Evolutionary conservation across 31 red algal genomes (phyloP), one percentile per base, ranked within the genome.

Genomic region (Endocladia muricata): DNA sequence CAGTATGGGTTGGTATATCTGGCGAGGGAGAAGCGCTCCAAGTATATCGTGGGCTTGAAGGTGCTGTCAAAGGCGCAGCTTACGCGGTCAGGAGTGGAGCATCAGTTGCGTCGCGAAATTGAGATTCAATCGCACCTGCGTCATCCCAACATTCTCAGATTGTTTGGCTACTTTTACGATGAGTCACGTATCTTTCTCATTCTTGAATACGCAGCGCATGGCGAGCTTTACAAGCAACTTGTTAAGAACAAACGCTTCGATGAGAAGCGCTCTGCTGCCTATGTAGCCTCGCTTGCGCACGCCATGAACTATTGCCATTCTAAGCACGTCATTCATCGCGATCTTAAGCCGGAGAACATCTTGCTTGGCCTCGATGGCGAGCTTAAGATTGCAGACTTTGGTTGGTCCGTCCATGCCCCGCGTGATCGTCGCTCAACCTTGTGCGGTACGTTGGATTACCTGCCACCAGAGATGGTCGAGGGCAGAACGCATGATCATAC

Each of bases 341-440:
- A 98, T 70, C 67, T 98, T 34, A 98, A 98, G 85, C 92, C 96
- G 15, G 96, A 98, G 72, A 98, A 98, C 47, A 78, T 98, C 52
- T 82, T 98, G 49, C 67, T 98, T 57, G 90, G 79, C 38, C 43
- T 86, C 6, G 58, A 63, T 19, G 91, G 96, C 42, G 82, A 95
- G 61, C 79, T 98, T 66, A 98, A 98, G 76, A 94, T 98, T 44
- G 91, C 92, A 6, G 96, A 98, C 59, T 94, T 98, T 56, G 96
- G 96, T 48, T 98, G 91, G 95, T 92, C 86, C 56, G 95, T 91
- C 11, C 96, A 93, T 55, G 67, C 89, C 26, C 80, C 89, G 49
- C 39, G 80, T 28, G 60, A 85, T 32, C 81, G 91, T 11, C 76
- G 91, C 30, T 82, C 32, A 38, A 98, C 96, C 1, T 62, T 92